Evolutionary conservation across 2,329 filamentous ascomycete species (phyloP).

Genomic region (Karstenula rhodostoma): DNA sequence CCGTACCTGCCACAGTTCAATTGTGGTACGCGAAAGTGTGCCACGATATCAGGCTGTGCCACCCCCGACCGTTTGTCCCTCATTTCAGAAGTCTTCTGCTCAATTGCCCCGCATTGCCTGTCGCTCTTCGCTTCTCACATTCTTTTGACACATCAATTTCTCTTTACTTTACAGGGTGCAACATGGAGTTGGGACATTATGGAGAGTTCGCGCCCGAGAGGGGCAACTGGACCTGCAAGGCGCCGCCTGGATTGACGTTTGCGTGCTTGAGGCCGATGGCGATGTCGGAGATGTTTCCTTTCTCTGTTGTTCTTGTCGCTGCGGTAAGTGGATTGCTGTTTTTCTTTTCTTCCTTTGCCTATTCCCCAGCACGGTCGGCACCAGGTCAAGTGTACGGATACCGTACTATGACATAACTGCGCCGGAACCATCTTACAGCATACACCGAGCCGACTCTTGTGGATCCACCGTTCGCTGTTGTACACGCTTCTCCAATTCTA

Average conservation of each 20-base stretch:
- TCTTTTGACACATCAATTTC: background rate
- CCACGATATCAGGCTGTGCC: background rate
- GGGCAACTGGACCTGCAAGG: background rate
- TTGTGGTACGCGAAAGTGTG: background rate
- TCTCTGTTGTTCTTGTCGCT: background rate
- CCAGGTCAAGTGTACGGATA: background rate
- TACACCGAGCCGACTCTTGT: background rate
- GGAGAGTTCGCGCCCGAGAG: background rate
- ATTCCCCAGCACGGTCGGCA: background rate
- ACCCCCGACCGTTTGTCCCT: background rate
- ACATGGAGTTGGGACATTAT: background rate
- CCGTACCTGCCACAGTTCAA: background rate
- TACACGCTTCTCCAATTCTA: background rate
- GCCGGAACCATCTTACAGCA: background rate
- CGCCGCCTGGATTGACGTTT: background rate
- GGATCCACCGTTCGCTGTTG: background rate
- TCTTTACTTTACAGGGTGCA: background rate
- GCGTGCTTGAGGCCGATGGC: constrained; percentile 1
- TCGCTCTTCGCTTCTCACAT: background rate
- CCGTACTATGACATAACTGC: no score
- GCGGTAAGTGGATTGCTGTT: background rate
- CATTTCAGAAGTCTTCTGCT: background rate
- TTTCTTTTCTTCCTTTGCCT: background rate
- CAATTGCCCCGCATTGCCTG: background rate
- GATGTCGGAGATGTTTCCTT: background rate